Conservation (phyloP, 768 basidiomycete species). For the Pleurotus platypus region DNA sequence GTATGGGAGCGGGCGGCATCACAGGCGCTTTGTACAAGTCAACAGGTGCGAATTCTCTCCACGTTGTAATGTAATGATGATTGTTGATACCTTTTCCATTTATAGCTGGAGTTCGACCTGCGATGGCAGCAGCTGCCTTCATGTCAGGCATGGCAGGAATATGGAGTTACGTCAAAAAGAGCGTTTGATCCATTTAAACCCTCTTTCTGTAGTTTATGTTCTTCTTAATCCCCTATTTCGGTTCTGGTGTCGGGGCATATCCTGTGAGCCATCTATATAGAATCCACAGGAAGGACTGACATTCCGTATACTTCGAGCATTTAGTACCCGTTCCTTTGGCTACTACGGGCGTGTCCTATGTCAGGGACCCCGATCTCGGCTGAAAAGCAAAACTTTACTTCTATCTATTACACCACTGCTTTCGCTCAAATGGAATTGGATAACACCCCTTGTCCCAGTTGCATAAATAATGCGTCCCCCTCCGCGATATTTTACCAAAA, state of each 20-base stretch:
- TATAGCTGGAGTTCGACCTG: slow-evolving; percentile 89
- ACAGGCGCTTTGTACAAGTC: slow-evolving; percentile 92
- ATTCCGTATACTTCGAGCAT: slow-evolving; percentile 28
- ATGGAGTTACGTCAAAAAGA: slow-evolving; percentile 95
- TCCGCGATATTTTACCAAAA: neutral
- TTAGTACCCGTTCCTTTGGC: slow-evolving; percentile 37
- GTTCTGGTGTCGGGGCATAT: slow-evolving; percentile 38
- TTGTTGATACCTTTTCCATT: slow-evolving; percentile 32
- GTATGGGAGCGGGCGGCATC: slow-evolving; percentile 87
- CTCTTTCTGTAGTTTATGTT: slow-evolving; percentile 43
- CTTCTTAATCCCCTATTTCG: slow-evolving; percentile 38
- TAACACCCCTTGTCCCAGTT: slow-evolving; percentile 26
- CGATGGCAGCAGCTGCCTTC: slow-evolving; percentile 82
- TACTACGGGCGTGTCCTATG: slow-evolving; percentile 35
- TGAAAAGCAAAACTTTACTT: slow-evolving; percentile 44
- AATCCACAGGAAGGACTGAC: slow-evolving; percentile 23
- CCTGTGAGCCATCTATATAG: slow-evolving; percentile 37
- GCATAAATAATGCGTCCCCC: slow-evolving; percentile 38
- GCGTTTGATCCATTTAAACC: slow-evolving; percentile 50
- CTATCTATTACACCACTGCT: slow-evolving; percentile 27
- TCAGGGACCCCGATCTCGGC: slow-evolving; percentile 38
- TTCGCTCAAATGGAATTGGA: slow-evolving; percentile 19
- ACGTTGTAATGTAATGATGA: slow-evolving; percentile 19
- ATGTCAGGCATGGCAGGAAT: slow-evolving; percentile 87
- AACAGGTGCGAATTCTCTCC: slow-evolving; percentile 63